Percentiles rank a stretch among this genome's conserved stretches.
Evolutionary conservation across 805 yeast genomes (phyloP).

Genomic region (Saccharomycopsis lassenensis): DNA sequence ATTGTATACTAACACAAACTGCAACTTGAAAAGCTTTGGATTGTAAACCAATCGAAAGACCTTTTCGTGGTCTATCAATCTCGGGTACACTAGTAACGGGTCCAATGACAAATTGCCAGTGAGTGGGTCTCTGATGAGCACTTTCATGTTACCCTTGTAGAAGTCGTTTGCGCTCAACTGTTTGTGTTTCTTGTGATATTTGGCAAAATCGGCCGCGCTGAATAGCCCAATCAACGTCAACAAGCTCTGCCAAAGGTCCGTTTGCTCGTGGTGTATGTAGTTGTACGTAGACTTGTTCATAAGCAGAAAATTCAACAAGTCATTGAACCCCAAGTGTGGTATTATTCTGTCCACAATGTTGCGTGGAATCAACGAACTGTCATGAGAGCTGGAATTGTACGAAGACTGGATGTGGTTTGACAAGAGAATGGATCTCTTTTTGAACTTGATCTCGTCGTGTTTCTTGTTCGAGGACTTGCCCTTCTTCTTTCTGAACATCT

Average conservation of each 20-base stretch:
- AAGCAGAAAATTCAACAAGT: constrained; percentile 11
- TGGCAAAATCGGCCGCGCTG: constrained; percentile 2
- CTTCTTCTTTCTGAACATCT: constrained; percentile 11
- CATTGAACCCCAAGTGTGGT: constrained; percentile 9
- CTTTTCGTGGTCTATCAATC: constrained; percentile 2
- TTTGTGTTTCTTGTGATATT: constrained; percentile 3
- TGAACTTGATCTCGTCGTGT: constrained; percentile 8
- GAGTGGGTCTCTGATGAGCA: constrained; percentile 1
- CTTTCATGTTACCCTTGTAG: constrained; percentile 6
- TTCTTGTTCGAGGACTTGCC: constrained; percentile 3
- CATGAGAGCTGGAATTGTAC: constrained; percentile 1
- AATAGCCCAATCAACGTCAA: constrained; percentile 9
- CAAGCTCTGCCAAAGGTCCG: constrained; percentile 11
- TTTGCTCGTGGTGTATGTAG: constrained; percentile 12
- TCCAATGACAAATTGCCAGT: background rate
- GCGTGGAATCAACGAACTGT: constrained; percentile 6
- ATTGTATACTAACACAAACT: constrained; percentile 29
- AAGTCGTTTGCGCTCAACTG: constrained; percentile 9
- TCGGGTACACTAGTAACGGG: constrained; percentile 13
- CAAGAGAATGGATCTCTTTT: constrained; percentile 14
- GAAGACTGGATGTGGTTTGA: constrained; percentile 14
- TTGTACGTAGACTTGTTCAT: constrained; percentile 13
- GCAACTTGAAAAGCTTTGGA: constrained; percentile 25
- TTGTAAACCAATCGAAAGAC: constrained; percentile 12
- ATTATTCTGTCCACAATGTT: constrained; percentile 12